Evolutionary conservation across 352 stramenopile species (phyloP).

Genomic region (Phytophthora foliorum): DNA sequence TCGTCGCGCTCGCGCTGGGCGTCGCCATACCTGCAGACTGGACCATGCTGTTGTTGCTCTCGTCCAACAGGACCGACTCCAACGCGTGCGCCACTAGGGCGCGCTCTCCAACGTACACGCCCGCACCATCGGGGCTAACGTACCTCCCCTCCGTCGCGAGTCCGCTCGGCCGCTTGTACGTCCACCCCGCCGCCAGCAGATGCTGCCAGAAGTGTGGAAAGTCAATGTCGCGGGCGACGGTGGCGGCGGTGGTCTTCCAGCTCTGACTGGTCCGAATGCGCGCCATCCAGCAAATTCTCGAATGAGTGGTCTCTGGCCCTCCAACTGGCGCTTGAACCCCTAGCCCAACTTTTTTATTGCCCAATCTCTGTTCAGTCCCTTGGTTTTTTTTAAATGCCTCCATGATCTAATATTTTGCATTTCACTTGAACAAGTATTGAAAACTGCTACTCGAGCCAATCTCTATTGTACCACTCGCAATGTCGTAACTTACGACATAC

Average conservation of each 20-base stretch:
- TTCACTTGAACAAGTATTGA: constrained; percentile 20
- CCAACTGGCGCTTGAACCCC: no score
- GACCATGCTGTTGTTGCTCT: no score
- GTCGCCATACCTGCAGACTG: no score
- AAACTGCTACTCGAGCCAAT: constrained; percentile 3
- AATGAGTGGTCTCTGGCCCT: constrained; percentile 13
- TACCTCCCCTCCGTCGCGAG: constrained; percentile 7
- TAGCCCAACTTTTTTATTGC: no score
- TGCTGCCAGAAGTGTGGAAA: constrained; percentile 22
- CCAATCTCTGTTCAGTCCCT: not conserved
- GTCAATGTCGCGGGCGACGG: constrained; percentile 18
- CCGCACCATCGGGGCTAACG: not conserved
- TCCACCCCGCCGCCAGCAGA: constrained; percentile 14
- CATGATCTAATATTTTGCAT: constrained; percentile 9
- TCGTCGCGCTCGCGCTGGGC: no score
- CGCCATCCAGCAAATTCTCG: constrained; percentile 23
- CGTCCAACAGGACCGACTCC: constrained; percentile 5
- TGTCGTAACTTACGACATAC: constrained; percentile 26
- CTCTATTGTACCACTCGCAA: constrained; percentile 13
- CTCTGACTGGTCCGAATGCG: constrained; percentile 15
- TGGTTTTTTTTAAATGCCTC: constrained; percentile 9
- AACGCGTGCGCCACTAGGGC: constrained; percentile 9
- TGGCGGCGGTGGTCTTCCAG: constrained; percentile 1
- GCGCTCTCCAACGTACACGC: constrained; percentile 7
- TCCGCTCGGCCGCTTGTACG: constrained; percentile 8